Conservation (phyloP, 805 yeast genomes). For the Scheffersomyces stipitis region DNA sequence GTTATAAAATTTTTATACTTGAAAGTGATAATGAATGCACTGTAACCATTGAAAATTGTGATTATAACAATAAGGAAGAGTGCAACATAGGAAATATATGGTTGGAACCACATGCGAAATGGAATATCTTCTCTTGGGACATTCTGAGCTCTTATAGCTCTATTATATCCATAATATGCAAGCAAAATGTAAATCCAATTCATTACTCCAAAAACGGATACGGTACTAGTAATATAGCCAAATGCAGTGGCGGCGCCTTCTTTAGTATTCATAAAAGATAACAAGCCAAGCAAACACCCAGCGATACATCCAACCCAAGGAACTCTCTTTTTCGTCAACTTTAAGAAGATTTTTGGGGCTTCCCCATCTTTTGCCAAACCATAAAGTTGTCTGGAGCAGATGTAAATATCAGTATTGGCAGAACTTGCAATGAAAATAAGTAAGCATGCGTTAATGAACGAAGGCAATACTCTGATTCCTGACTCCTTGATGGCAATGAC, state of each 20-base stretch:
- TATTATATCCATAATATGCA: constrained; percentile 11
- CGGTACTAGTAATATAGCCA: constrained; percentile 15
- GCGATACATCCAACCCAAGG: constrained; percentile 9
- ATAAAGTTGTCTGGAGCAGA: constrained; percentile 19
- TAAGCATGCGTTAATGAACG: constrained; percentile 11
- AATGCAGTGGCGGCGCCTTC: constrained; percentile 10
- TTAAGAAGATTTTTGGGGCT: constrained; percentile 16
- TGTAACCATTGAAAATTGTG: constrained; percentile 15
- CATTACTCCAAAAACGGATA: constrained; percentile 16
- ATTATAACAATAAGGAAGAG: constrained; percentile 8
- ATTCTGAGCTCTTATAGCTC: constrained; percentile 11
- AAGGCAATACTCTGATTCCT: constrained; percentile 27
- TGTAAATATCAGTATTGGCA: constrained; percentile 19
- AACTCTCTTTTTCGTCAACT: constrained; percentile 15
- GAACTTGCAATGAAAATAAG: constrained; percentile 11
- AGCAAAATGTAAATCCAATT: constrained; percentile 15
- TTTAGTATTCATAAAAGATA: constrained; percentile 11
- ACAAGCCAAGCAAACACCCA: constrained; percentile 11
- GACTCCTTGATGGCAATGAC: constrained; percentile 28
- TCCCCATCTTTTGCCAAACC: constrained; percentile 19
- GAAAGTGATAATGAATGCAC: constrained; percentile 11
- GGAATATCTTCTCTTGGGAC: constrained; percentile 14
- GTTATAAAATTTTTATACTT: constrained; percentile 14
- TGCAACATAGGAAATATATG: constrained; percentile 12
- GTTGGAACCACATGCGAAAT: constrained; percentile 16